Conservation (phyloP, 2,329 filamentous ascomycete genomes). For the Ampelomyces quisqualis region DNA sequence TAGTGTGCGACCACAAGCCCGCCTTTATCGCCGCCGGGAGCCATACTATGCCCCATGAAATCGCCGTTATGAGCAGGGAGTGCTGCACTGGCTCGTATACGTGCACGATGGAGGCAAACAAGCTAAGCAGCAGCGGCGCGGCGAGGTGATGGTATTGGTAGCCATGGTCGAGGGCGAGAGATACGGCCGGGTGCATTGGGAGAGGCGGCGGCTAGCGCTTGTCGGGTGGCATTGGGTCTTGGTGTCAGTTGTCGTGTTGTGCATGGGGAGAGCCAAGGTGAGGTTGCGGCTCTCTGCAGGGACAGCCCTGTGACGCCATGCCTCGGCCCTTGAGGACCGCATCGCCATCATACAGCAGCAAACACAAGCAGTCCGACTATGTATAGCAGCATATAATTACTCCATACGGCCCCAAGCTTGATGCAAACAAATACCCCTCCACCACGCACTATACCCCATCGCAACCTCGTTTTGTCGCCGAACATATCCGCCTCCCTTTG, state of each 20-base stretch:
- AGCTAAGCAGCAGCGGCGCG: constrained; percentile 38
- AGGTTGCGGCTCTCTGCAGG: too few relatives aligned
- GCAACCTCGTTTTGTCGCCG: too few relatives aligned
- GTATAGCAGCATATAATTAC: too few relatives aligned
- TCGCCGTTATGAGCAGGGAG: constrained; percentile 47
- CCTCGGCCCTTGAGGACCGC: too few relatives aligned
- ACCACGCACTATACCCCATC: too few relatives aligned
- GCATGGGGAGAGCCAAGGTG: too few relatives aligned
- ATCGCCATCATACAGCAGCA: too few relatives aligned
- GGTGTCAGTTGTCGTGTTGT: not conserved
- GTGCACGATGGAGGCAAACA: constrained; percentile 38
- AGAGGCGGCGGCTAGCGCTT: constrained; percentile 31
- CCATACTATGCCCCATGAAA: constrained; percentile 48
- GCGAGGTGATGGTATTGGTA: constrained; percentile 34
- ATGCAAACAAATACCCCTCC: too few relatives aligned
- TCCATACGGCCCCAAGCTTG: too few relatives aligned
- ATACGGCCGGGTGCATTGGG: constrained; percentile 43
- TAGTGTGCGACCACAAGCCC: constrained; percentile 33
- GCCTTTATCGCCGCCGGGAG: constrained; percentile 35
- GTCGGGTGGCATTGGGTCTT: constrained; percentile 35
- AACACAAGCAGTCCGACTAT: too few relatives aligned
- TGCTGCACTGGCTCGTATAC: constrained; percentile 42
- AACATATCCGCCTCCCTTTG: too few relatives aligned
- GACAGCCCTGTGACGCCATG: too few relatives aligned
- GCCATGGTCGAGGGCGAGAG: constrained; percentile 34